These are phyloP conservation scores for Lojkania enalia DNA, from an alignment of 2,329 filamentous ascomycete species.

Conservation along the genomic window DNA sequence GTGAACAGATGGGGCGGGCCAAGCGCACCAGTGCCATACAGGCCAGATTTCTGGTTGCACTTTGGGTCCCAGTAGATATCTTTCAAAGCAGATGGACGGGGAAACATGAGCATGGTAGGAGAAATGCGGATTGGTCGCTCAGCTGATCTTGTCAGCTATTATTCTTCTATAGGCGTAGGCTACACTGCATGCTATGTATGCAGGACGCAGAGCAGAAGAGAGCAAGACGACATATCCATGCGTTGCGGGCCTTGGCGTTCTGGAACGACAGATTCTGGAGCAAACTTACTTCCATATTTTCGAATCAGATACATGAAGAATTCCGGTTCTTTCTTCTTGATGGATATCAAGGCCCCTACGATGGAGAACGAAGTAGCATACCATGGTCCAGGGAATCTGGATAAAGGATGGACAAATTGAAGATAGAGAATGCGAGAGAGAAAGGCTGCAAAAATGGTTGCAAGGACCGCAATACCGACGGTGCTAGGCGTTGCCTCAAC, in stretches of 20 bases:
- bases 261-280: background rate
- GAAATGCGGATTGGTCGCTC: constrained; percentile 45
- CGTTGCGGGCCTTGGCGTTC: too few relatives aligned
- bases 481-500: constrained; percentile 1
- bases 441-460: constrained; percentile 6
- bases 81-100: constrained; percentile 39
- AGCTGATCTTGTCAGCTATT: too few relatives aligned
- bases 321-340: constrained; percentile 31
- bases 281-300: constrained; percentile 36
- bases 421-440: constrained; percentile 37
- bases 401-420: constrained; percentile 48
- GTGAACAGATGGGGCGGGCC: constrained; percentile 43
- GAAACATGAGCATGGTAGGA: constrained; percentile 45
- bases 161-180: too few relatives aligned
- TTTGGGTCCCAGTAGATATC: constrained; percentile 48
- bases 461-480: constrained; percentile 3
- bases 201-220: too few relatives aligned
- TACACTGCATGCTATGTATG: too few relatives aligned
- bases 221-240: too few relatives aligned
- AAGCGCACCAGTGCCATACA: constrained; percentile 43
- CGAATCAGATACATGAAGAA: constrained; percentile 33
- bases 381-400: constrained; percentile 50
- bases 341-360: constrained; percentile 29
- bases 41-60: constrained; percentile 40
- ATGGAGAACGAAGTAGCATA: constrained; percentile 42